These are phyloP conservation scores for Penicillium digitatum DNA, from an alignment of 2,329 filamentous ascomycete genomes.

Conservation along the genomic window DNA sequence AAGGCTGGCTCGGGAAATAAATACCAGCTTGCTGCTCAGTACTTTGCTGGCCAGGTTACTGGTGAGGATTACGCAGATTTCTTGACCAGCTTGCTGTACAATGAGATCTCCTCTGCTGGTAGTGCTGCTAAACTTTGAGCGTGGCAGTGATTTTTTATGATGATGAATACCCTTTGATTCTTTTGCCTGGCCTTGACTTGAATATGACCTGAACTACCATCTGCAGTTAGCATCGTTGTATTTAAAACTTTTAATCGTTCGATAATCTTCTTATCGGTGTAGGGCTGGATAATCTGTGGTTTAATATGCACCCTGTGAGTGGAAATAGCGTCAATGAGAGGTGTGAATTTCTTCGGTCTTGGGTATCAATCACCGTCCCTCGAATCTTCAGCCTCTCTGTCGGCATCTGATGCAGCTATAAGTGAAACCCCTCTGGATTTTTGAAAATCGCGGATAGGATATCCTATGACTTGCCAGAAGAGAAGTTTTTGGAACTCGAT, in stretches of 20 bases:
- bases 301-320: too few relatives aligned
- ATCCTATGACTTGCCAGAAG: too few relatives aligned
- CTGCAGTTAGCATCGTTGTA: slow-evolving; percentile 23
- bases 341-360: too few relatives aligned
- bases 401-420: too few relatives aligned
- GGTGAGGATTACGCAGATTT: slow-evolving; percentile 98
- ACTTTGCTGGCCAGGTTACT: slow-evolving; percentile 88
- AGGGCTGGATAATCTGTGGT: background rate
- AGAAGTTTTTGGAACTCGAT: background rate
- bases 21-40: slow-evolving; percentile 82
- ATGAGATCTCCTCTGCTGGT: slow-evolving; percentile 56
- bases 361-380: too few relatives aligned
- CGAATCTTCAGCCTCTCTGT: too few relatives aligned
- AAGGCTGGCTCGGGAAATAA: slow-evolving; percentile 86
- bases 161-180: slow-evolving; percentile 28
- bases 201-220: slow-evolving; percentile 2
- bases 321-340: too few relatives aligned
- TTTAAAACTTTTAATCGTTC: slow-evolving; percentile 15
- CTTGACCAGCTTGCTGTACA: slow-evolving; percentile 79
- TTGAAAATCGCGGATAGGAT: too few relatives aligned
- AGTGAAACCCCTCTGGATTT: too few relatives aligned
- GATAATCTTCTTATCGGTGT: background rate
- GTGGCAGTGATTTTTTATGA: slow-evolving; percentile 20
- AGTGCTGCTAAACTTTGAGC: slow-evolving; percentile 62
- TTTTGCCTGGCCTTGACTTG: background rate